Percentiles rank a stretch among this genome's conserved stretches.
phyloP scores from a whole-genome alignment of 2,329 filamentous ascomycete species.

The Alternaria triticimaculans region DNA sequence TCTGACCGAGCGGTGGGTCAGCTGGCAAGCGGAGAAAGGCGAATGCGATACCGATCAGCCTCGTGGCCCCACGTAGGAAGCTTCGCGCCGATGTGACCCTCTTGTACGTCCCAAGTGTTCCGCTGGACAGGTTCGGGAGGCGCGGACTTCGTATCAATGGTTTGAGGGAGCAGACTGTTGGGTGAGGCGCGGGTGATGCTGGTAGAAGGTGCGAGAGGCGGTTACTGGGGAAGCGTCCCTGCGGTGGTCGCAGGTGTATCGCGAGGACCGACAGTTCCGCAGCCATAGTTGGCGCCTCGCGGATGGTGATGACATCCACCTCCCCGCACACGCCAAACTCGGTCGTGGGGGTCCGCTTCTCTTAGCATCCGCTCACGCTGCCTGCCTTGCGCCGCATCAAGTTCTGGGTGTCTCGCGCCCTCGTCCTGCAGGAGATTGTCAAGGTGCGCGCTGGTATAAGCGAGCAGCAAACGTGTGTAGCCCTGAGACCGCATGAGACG shows the following conservation, averaged over 20 bases:
- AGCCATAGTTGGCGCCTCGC: neutral
- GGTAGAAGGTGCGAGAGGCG: neutral
- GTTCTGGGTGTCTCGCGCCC: neutral
- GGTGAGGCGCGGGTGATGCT: neutral
- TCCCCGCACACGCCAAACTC: neutral
- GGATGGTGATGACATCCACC: neutral
- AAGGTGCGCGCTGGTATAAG: neutral
- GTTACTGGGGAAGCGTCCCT: neutral
- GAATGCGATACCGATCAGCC: neutral
- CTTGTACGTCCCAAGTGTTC: neutral
- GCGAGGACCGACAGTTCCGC: neutral
- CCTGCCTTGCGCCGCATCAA: neutral
- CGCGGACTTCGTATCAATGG: neutral
- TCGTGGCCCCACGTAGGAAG: neutral
- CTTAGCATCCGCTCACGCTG: neutral
- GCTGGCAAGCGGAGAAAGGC: no score
- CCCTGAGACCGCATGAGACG: neutral
- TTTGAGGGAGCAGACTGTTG: neutral
- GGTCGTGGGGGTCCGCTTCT: fast-evolving
- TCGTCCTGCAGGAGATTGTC: fast-evolving
- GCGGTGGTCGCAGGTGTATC: neutral
- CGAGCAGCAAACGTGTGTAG: neutral
- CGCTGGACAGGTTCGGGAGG: neutral
- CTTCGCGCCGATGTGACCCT: neutral
- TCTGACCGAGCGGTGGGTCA: no score